Base-by-base conservation (phyloP, 169 alveolate species). In the Cryptosporidium xiaoi region DNA sequence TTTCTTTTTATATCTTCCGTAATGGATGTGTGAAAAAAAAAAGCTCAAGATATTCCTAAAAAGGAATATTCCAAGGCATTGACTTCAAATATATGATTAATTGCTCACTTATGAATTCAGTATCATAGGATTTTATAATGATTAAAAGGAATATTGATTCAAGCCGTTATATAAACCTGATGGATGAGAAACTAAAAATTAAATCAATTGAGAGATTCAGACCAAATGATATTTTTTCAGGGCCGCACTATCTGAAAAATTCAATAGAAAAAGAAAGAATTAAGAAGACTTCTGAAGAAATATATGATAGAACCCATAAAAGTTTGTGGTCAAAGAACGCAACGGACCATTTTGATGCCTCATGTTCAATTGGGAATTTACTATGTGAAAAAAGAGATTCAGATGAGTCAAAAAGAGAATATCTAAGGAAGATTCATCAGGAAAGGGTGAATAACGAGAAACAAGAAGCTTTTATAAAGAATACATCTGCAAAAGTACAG, bases 161-260 rank as follows among this genome's bases (percentile, higher is more conserved):
- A 27, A 56, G 34, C 27, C 66, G 84, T 4, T 71, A 55, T 36
- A 53, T 67, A 27, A 55, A n/a, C 20, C 48, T 71, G 27, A 51
- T 71, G 20, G 84, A 71, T 34, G 84, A 71, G 10, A 56, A 29
- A n/a, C 66, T 71, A 20, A 51, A 71, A 34, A 71, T 18, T 5
- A 71, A 56, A 71, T 33, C 84, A 31, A 71, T 48, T 20, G 69
- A 71, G 48, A 51, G 84, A 55, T 33, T 71, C 29, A 31, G 58
- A 29, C 84, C 84, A n/a, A 55, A 48, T 5, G 62, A 71, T 34
- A 31, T 71, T 33, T 71, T 71, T n/a, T 29, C 84, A n/a, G 36
- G n/a, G 7, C 48, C 84, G 16, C 44, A 71, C 27, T 71, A 58
- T 44, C 55, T 31, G 51, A 58, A 71, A 55, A 16, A 50, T 56